Percentiles rank a stretch among this genome's conserved stretches.
These are phyloP conservation scores for Fusarium longipes DNA, from an alignment of 2,329 filamentous ascomycete species.

Conservation along the genomic window DNA sequence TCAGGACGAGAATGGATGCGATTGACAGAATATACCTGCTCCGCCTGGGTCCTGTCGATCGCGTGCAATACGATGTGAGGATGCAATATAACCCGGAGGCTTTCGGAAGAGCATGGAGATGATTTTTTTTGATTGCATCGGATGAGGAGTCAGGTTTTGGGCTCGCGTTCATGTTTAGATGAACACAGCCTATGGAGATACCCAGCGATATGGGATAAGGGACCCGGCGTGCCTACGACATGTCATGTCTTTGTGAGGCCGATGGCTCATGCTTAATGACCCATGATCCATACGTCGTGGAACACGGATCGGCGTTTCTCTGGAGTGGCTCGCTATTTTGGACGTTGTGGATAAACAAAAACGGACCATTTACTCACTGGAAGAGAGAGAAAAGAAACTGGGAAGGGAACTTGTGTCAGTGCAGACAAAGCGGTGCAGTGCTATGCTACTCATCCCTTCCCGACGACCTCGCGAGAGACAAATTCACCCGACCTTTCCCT, in stretches of 20 bases:
- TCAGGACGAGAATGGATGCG: conserved; percentile 20
- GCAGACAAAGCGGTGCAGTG: conserved; percentile 23
- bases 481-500: conserved; percentile 35
- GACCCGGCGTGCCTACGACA: conserved; percentile 30
- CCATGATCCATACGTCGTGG: conserved; percentile 41
- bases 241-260: conserved; percentile 37
- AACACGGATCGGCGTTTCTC: conserved; percentile 42
- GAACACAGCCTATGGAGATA: conserved; percentile 41
- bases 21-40: conserved; percentile 21
- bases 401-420: conserved; percentile 34
- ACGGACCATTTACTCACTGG: conserved; percentile 39
- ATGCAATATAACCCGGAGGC: conserved; percentile 33
- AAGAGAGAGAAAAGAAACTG: conserved; percentile 41
- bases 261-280: conserved; percentile 43
- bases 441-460: conserved; percentile 27
- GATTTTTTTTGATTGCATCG: conserved; percentile 51
- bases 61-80: conserved; percentile 31
- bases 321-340: conserved; percentile 41
- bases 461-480: conserved; percentile 44
- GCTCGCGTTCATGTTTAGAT: conserved; percentile 46
- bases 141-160: conserved; percentile 54
- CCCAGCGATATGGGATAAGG: conserved; percentile 34
- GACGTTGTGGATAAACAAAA: conserved; percentile 44
- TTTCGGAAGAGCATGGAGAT: conserved; percentile 37
- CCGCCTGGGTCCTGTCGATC: conserved; percentile 22